Conservation (phyloP, 148 eudicot species). For the Rhododendron ferrugineum region DNA sequence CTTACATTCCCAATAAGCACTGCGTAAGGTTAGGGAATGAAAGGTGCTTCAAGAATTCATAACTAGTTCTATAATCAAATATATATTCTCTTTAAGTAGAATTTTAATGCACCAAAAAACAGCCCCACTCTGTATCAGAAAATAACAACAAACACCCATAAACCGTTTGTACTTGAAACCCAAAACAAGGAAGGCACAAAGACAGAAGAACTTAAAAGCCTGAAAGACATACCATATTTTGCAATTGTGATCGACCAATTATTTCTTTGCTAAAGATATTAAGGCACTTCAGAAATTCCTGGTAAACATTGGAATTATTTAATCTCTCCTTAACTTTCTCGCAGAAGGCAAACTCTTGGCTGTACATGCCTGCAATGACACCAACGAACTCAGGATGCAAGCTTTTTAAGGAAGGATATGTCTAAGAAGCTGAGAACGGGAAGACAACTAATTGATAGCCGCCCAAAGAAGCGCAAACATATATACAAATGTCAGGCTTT, state of each 20-base stretch:
- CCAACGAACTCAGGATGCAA: conserved; percentile 2
- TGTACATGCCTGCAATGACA: conserved; percentile 34
- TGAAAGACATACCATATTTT: conserved; percentile 25
- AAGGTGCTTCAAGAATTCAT: background rate
- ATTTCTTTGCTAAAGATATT: conserved; percentile 26
- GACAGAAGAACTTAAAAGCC: background rate
- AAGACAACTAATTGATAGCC: background rate
- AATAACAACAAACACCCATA: background rate
- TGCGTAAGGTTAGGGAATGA: background rate
- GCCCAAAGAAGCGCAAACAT: background rate
- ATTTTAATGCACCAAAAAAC: background rate
- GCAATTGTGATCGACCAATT: conserved; percentile 31
- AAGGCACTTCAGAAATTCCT: conserved; percentile 41
- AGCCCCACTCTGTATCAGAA: background rate
- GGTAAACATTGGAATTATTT: conserved; percentile 24
- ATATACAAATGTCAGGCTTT: background rate
- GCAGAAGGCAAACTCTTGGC: conserved; percentile 31
- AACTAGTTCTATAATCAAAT: background rate
- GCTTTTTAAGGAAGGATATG: background rate
- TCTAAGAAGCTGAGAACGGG: background rate
- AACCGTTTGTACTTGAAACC: background rate
- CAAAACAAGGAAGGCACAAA: background rate
- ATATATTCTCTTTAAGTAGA: background rate
- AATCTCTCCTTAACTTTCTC: conserved; percentile 49
- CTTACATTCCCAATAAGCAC: background rate